These are phyloP conservation scores for Rutstroemia sp. DNA, from an alignment of 2,329 filamentous ascomycete species.

Conservation along the genomic window DNA sequence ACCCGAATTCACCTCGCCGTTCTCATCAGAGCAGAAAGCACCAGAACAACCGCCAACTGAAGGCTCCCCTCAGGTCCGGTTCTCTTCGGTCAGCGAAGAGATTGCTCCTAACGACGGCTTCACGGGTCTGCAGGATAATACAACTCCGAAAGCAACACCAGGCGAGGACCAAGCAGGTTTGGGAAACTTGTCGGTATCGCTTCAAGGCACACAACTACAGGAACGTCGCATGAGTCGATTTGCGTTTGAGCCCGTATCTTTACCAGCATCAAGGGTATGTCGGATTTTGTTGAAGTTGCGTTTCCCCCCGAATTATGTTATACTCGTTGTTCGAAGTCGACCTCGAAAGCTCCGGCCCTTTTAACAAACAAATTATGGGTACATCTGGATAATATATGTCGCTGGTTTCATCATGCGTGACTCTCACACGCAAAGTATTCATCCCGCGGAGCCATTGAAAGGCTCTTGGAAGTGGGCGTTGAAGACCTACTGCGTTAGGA, in stretches of 20 bases:
- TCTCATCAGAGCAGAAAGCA: slow-evolving; percentile 13
- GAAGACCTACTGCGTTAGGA: no score
- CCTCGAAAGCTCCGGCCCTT: neutral
- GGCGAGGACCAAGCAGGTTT: slow-evolving; percentile 18
- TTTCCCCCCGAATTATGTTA: neutral
- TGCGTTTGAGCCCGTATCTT: slow-evolving; percentile 82
- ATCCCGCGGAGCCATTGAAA: no score
- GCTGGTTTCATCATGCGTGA: no score
- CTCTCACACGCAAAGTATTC: no score
- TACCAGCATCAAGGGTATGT: slow-evolving; percentile 77
- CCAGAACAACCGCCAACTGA: slow-evolving; percentile 12
- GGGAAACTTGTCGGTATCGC: slow-evolving; percentile 52
- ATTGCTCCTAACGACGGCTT: slow-evolving; percentile 46
- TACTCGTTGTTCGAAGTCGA: neutral
- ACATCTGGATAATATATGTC: no score
- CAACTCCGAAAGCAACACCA: slow-evolving; percentile 16
- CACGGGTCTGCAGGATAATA: slow-evolving; percentile 21
- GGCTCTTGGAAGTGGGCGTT: no score
- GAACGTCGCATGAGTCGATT: slow-evolving; percentile 78
- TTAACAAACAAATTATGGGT: no score
- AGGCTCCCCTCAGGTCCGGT: slow-evolving; percentile 53
- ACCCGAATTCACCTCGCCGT: neutral
- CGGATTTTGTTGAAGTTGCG: slow-evolving; percentile 17
- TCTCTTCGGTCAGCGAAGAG: slow-evolving; percentile 64
- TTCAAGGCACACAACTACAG: slow-evolving; percentile 71